Conservation (phyloP, 805 yeast species). For the Zygotorulaspora sp. region DNA sequence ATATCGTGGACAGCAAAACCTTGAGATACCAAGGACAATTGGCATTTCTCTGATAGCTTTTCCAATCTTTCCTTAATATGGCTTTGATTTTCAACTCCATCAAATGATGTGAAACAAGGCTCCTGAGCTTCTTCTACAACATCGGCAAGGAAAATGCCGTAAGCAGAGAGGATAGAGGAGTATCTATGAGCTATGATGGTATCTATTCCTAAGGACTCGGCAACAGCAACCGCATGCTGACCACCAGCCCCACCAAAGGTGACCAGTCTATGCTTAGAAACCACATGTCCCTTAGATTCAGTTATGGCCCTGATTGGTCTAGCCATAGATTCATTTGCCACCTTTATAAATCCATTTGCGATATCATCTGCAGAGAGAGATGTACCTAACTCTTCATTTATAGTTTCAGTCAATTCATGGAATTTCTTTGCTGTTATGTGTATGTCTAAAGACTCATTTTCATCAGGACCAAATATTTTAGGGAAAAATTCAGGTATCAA, state of each 20-base stretch:
- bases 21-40: slow-evolving; percentile 43
- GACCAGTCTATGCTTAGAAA: slow-evolving; percentile 64
- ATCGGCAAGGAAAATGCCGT: slow-evolving; percentile 84
- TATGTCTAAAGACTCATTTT: slow-evolving; percentile 61
- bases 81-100: slow-evolving; percentile 25
- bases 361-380: slow-evolving; percentile 57
- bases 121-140: slow-evolving; percentile 76
- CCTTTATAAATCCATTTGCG: slow-evolving; percentile 75
- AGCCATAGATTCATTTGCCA: slow-evolving; percentile 88
- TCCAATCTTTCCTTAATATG: slow-evolving; percentile 45
- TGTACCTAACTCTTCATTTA: slow-evolving; percentile 44
- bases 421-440: slow-evolving; percentile 50
- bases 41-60: slow-evolving; percentile 42
- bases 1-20: slow-evolving; percentile 48
- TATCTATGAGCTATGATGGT: slow-evolving; percentile 72
- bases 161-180: slow-evolving; percentile 81
- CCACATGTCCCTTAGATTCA: slow-evolving; percentile 74
- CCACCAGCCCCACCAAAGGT: slow-evolving; percentile 95
- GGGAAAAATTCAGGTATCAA: slow-evolving; percentile 74
- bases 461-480: slow-evolving; percentile 76
- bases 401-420: slow-evolving; percentile 46
- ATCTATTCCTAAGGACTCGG: slow-evolving; percentile 61
- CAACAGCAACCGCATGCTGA: slow-evolving; percentile 79
- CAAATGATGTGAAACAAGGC: slow-evolving; percentile 53
- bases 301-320: slow-evolving; percentile 81